Evolutionary conservation across 2,329 filamentous ascomycete species (phyloP).

Genomic region (Sphaerostilbella broomeana): DNA sequence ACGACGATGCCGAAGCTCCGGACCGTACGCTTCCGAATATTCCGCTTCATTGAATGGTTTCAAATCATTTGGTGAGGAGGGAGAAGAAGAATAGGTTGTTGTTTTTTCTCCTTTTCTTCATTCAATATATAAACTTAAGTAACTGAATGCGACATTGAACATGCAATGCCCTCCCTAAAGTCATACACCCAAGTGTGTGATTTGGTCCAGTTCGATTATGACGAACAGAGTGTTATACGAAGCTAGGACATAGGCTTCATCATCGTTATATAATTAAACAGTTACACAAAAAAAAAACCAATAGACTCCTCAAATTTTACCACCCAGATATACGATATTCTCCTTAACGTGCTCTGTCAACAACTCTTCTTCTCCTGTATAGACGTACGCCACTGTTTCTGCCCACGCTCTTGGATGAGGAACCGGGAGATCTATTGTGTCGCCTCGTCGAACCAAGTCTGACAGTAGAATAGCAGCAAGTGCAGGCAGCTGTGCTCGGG

Average conservation of each 20-base stretch:
- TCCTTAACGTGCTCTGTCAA: conserved; percentile 40
- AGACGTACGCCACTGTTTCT: conserved; percentile 49
- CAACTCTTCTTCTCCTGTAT: conserved; percentile 41
- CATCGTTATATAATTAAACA: too few species aligned
- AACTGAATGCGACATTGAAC: too few species aligned
- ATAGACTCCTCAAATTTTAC: conserved; percentile 33
- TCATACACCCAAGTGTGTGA: neutral
- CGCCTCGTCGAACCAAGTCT: conserved; percentile 43
- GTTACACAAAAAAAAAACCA: neutral
- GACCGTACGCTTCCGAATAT: too few species aligned
- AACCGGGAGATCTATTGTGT: conserved; percentile 51
- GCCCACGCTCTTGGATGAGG: conserved; percentile 51
- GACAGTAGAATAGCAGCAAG: conserved; percentile 50
- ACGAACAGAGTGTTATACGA: too few species aligned
- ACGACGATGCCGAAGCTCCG: too few species aligned
- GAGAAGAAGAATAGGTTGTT: neutral
- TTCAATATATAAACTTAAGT: too few species aligned
- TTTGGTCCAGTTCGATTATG: neutral
- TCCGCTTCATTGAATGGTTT: too few species aligned
- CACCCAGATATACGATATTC: conserved; percentile 51
- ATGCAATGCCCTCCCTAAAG: too few species aligned
- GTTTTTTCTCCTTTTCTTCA: neutral
- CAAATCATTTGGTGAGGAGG: too few species aligned
- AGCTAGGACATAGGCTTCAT: neutral
- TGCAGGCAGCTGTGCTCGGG: conserved; percentile 40